phyloP scores from a whole-genome alignment of 257 asterid species.

The Echites panduratus region DNA sequence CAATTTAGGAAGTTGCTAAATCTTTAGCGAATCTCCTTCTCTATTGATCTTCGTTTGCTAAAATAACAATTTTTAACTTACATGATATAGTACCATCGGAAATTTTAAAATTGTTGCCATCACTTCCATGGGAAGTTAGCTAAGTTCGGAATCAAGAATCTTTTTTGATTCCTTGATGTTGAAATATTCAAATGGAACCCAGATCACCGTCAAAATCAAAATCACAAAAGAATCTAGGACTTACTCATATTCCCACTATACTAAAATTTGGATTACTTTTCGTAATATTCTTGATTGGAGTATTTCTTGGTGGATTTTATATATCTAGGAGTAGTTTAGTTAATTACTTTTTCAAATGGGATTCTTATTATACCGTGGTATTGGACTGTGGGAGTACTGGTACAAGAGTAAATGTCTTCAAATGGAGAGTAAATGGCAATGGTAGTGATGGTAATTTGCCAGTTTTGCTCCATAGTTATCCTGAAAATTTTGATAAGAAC shows the following conservation, averaged over 20 bases:
- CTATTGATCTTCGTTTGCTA: not conserved
- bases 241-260: slow-evolving; percentile 22
- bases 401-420: slow-evolving; percentile 64
- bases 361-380: slow-evolving; percentile 54
- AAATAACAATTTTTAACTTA: not conserved
- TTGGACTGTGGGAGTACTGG: slow-evolving; percentile 93
- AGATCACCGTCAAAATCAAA: slow-evolving; percentile 66
- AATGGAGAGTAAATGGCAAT: slow-evolving; percentile 41
- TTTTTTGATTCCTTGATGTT: slow-evolving; percentile 5
- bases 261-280: slow-evolving; percentile 30
- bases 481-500: slow-evolving; percentile 39
- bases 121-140: not conserved
- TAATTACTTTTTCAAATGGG: slow-evolving; percentile 16
- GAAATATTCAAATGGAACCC: slow-evolving; percentile 49
- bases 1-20: not conserved
- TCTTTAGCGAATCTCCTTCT: not conserved
- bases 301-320: slow-evolving; percentile 31
- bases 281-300: slow-evolving; percentile 26
- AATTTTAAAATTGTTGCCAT: not conserved
- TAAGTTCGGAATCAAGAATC: not conserved
- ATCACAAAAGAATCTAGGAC: slow-evolving; percentile 21
- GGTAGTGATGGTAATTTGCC: slow-evolving; percentile 38
- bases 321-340: slow-evolving; percentile 15
- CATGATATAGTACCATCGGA: not conserved
- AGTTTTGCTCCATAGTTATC: slow-evolving; percentile 48